Evolutionary conservation across 2,329 filamentous ascomycete species (phyloP).

Genomic region (Calonectria crousiana): DNA sequence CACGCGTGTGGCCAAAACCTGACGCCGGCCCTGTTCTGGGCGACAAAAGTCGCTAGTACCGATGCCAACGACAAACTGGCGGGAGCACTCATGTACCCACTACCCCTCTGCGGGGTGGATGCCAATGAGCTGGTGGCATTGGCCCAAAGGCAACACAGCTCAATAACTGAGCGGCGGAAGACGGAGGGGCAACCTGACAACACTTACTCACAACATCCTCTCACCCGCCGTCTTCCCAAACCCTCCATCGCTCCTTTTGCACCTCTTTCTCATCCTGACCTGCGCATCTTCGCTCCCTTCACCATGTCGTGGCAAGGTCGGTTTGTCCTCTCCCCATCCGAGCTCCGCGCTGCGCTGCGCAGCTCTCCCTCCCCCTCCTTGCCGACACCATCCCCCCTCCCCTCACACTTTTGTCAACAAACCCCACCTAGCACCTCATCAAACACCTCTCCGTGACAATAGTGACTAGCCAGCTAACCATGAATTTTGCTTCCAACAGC

Average conservation of each 20-base stretch:
- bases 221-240: conserved; percentile 13
- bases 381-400: conserved; percentile 25
- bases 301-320: conserved; percentile 83
- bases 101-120: conserved; percentile 22
- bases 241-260: background rate
- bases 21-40: background rate
- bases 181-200: conserved; percentile 33
- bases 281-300: conserved; percentile 32
- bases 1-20: conserved; percentile 7
- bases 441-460: background rate
- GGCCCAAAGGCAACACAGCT: conserved; percentile 9
- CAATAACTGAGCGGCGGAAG: conserved; percentile 23
- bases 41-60: conserved; percentile 17
- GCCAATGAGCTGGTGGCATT: conserved; percentile 15
- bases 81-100: conserved; percentile 13
- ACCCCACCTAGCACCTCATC: background rate
- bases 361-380: conserved; percentile 29
- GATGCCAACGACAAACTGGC: background rate
- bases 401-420: conserved; percentile 28
- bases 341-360: conserved; percentile 12
- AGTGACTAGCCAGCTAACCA: conserved; percentile 30
- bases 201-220: conserved; percentile 33
- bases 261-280: conserved; percentile 14
- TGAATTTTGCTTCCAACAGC: conserved; percentile 48
- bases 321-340: conserved; percentile 35